Conservation (phyloP, 2,329 filamentous ascomycete genomes). For the Penicillium palitans region DNA sequence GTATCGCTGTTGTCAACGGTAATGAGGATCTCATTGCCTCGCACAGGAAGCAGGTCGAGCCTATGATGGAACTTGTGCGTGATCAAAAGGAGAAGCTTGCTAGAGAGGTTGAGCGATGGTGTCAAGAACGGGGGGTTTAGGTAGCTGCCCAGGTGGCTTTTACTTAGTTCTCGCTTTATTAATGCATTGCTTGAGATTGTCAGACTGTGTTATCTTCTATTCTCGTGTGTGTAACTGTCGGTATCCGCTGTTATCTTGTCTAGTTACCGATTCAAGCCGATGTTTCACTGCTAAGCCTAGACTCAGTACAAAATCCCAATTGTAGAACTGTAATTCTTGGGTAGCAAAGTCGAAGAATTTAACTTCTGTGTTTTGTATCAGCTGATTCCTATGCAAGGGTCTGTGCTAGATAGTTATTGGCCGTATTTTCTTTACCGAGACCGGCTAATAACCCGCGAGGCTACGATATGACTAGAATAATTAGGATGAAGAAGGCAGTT, state of each 20-base stretch:
- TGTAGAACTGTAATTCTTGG: no score
- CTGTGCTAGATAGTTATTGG: neutral
- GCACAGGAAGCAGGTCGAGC: constrained; percentile 40
- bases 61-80: constrained; percentile 40
- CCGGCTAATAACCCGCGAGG: neutral
- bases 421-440: neutral
- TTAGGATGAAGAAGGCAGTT: neutral
- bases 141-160: neutral
- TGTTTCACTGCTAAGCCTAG: neutral
- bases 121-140: constrained; percentile 46
- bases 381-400: neutral
- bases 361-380: neutral
- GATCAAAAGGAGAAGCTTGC: constrained; percentile 38
- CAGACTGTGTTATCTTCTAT: neutral
- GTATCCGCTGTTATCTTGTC: neutral
- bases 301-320: neutral
- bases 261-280: neutral
- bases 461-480: neutral
- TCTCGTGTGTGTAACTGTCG: neutral
- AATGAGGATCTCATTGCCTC: constrained; percentile 25
- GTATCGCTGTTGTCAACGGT: constrained; percentile 13
- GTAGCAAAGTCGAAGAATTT: neutral
- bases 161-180: neutral
- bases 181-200: neutral
- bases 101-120: constrained; percentile 48